Base-by-base conservation (phyloP, 192 early-diverging fungal genomes). In the Backusella liffmaniae region DNA sequence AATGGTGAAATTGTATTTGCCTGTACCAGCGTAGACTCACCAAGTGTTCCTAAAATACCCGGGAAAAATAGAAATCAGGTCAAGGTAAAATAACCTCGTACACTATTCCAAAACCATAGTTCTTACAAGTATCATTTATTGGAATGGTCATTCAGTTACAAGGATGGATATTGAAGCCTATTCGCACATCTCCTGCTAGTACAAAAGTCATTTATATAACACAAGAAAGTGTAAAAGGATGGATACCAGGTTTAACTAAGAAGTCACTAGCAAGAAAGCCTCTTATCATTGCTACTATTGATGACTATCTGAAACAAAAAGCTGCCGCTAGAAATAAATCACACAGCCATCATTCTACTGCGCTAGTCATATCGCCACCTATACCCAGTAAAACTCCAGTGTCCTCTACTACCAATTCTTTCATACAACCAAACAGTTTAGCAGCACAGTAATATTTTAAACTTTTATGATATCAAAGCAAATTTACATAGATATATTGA, bases 1-100 rank as follows among this genome's bases (percentile, higher is more conserved):
- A 82, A 86, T 53, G 88, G 88, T 32, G 83, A 76, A 7, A 89
- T 89, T 34, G 80, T 84, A 37, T 89, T 87, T 79, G 88, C 80
- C 0, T 80, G 77, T 15, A 83, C 85, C 1, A 85, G 83, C 30
- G 80, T 87, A 23, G 82, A 89, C 13, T 83, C 83, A 5, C 70
- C 69, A n/a, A 82, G 85, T 67, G 76, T 86, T 37, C 88, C 88
- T 1, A 79, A 73, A 7, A 79, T 82, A 29, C 65, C 79, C 29
- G 82, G 84, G 44, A 87, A 82, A 78, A 80, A 78, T 30, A 75
- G 88, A 53, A 73, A 80, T 10, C 62, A 80, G 7, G 76, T 89
- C 34, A 80, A 80, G 62, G 79, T 80, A 80, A 53, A 53, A 26
- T 0, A 26, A 71, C 2, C 16, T 8, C 5, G 5, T 49, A 67